Evolutionary conservation across 2,329 filamentous ascomycete species (phyloP), one percentile per base, ranked within the genome.

Genomic region (Pseudocercospora musae): DNA sequence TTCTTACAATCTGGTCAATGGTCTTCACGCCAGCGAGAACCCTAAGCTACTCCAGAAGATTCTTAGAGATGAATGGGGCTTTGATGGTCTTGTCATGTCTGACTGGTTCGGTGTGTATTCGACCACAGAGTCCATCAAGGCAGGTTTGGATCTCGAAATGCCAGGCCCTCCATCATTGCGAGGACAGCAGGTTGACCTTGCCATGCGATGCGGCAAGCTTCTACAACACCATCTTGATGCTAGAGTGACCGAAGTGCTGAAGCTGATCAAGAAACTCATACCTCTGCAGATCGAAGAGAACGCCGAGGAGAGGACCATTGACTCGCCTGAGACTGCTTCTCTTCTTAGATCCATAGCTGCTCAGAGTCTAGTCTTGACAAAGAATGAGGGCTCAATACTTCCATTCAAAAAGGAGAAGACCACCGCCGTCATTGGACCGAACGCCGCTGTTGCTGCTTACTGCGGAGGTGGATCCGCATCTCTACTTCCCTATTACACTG

Each of bases 111-210:
- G 89, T 3, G 88, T 91, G 66, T 89, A 93, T 70, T 81, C 86
- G 0, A 88, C 88, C 59, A 85, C 82, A 2, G 79, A 87, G 21
- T 84, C 84, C n/a, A 87, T 90, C 3, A 81, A 85, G 49, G 89
- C 90, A 29, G 91, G 91, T 29, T 79, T 95, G 29, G 92, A 96
- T 75, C 91, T 96, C 88, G 84, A 85, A 20, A 96, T 95, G 91
- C 90, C 90, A 0, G 91, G 91, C 46, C 93, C 96, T 72, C 89
- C 89, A 1, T 59, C 33, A 70, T 29, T 73, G 70, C 60, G 76
- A 72, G 62, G 72, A 71, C 21, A 68, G 66, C 62, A 75, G 71
- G 57, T 74, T 5, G 66, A 65, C 18, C 62, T 75, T 67, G 66
- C 69, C 7, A 46, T 71, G 49, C 59, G 62, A 25, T 70, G 69